These are phyloP conservation scores for Pseudopediastrum boryanum DNA, from an alignment of 139 green algal species.

Conservation along the genomic window DNA sequence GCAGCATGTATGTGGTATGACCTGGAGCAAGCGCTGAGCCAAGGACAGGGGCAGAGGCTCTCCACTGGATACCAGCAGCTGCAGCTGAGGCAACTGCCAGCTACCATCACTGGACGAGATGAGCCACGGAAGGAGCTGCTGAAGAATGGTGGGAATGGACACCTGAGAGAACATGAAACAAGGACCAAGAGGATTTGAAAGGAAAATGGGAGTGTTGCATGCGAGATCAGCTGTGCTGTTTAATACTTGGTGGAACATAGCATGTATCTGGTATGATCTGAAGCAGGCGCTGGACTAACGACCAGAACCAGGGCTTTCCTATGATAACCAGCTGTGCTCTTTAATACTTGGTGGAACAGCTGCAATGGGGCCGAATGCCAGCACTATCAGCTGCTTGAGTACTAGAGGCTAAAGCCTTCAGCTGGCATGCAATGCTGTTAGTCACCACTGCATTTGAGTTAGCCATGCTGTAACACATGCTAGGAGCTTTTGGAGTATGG, in stretches of 20 bases:
- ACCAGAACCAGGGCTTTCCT: slow-evolving; percentile 52
- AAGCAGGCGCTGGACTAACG: slow-evolving; percentile 42
- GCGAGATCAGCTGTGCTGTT: slow-evolving; percentile 37
- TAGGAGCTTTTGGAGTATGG: too few species aligned
- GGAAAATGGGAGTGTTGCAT: slow-evolving; percentile 1
- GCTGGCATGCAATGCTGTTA: too few species aligned
- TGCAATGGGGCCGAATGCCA: slow-evolving; percentile 31
- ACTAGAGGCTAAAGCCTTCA: too few species aligned
- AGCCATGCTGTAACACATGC: too few species aligned
- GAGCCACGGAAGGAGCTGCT: slow-evolving; percentile 32
- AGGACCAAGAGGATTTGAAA: neutral
- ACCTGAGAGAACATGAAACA: neutral
- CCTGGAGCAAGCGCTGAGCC: slow-evolving; percentile 31
- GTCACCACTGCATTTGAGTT: too few species aligned
- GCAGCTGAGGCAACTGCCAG: slow-evolving; percentile 29
- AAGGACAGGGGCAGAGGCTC: slow-evolving; percentile 53
- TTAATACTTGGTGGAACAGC: too few species aligned
- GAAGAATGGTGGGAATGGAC: slow-evolving; percentile 44
- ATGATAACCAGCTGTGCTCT: slow-evolving; percentile 60
- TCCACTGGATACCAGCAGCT: slow-evolving; percentile 58
- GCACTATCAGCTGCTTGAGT: too few species aligned
- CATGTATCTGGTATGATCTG: slow-evolving; percentile 33
- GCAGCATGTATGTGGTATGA: slow-evolving; percentile 34
- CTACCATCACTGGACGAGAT: neutral
- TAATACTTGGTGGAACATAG: neutral